phyloP scores from a whole-genome alignment of 352 stramenopile genomes.

The Phytophthora hybrid region DNA sequence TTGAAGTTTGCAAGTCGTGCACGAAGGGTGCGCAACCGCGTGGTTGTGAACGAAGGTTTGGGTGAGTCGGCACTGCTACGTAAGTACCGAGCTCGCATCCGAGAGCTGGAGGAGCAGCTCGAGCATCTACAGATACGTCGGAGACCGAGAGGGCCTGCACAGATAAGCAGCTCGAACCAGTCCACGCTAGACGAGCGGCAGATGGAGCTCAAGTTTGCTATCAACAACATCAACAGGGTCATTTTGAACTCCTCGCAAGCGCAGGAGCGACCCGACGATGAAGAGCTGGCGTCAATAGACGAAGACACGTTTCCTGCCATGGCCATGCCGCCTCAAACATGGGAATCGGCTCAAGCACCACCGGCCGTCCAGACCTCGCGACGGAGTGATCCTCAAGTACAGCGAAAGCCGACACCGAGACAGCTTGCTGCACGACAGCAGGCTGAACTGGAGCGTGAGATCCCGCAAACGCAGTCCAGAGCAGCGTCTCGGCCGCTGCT shows the following conservation, averaged over 20 bases:
- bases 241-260: conserved; percentile 75
- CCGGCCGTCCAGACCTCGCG: conserved; percentile 11
- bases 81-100: conserved; percentile 76
- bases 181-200: conserved; percentile 63
- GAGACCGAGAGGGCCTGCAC: conserved; percentile 24
- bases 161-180: conserved; percentile 27
- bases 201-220: conserved; percentile 79
- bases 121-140: conserved; percentile 63
- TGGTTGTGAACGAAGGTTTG: conserved; percentile 89
- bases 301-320: conserved; percentile 40
- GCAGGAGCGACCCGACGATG: conserved; percentile 37
- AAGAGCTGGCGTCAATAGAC: conserved; percentile 42
- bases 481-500: conserved; percentile 33
- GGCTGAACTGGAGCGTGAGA: conserved; percentile 18
- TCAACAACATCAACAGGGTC: conserved; percentile 84
- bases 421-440: conserved; percentile 31
- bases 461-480: conserved; percentile 28
- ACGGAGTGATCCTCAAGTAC: conserved; percentile 16
- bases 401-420: conserved; percentile 29
- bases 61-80: conserved; percentile 72
- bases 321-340: conserved; percentile 5
- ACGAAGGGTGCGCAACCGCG: conserved; percentile 93
- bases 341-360: conserved; percentile 12
- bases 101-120: conserved; percentile 72
- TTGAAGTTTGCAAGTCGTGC: conserved; percentile 96